Evolutionary conservation across 768 basidiomycete genomes (phyloP), one percentile per base, ranked within the genome.

Genomic region (Trametes elegans): DNA sequence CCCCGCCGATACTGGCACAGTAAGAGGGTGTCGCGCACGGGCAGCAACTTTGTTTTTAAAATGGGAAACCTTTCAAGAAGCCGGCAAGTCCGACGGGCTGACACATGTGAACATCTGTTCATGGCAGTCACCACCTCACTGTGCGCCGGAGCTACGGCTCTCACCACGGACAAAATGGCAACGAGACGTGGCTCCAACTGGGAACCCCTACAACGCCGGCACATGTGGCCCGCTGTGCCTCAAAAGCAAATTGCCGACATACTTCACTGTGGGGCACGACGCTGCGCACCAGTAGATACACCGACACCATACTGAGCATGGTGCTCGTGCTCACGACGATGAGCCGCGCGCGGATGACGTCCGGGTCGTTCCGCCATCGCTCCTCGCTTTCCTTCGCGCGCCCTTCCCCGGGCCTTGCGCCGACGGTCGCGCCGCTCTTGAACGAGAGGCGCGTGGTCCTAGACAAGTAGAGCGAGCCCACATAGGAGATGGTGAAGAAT

Each of bases 311-410:
- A 61, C 84, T 85, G 0, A 79, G 54, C 0, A 80, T 36, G 1
- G 90, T 91, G 38, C 87, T 85, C 24, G 80, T 38, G 23, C 74
- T 73, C 5, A 87, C 93, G 4, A 88, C 87, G 14, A 76, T 64
- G 49, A 97, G 71, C 19, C 96, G 78, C 5, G 88, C 85, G n/a
- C 79, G 76, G 57, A 98, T 93, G 5, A 96, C 90, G 34, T 79
- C 79, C 1, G 93, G 87, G 64, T 96, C 88, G 66, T 98, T 88
- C 58, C 95, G 78, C 81, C 82, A 85, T 19, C 79, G 73, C 52
- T 83, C 81, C 39, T 76, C 64, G 24, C 52, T 62, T 46, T 73
- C 60, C 58, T 69, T 72, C 68, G 61, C 26, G 60, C 65, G 32
- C 66, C 68, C 55, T 66, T 69, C 50, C 49, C 57, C 47, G 28